Base-by-base conservation (phyloP, 2,329 filamentous ascomycete genomes). In the Hypoxylon sp. region DNA sequence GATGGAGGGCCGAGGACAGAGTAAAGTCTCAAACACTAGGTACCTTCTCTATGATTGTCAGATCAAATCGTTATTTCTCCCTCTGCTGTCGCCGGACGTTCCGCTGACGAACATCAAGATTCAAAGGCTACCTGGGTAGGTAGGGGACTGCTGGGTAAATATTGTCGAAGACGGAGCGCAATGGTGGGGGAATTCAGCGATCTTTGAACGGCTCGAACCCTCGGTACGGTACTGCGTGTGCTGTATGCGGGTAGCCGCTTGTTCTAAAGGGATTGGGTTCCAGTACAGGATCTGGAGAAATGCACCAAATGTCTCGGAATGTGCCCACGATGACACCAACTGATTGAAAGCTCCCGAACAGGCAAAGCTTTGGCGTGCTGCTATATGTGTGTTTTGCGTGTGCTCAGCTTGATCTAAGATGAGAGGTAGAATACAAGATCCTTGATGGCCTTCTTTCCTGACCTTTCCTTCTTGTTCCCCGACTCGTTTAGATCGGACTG, bases 301-400 rank as follows among this genome's bases (percentile, higher is more conserved):
- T 50, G 59, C 52, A 64, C 70, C 55, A 53, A 66, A 66, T 71
- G 71, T 73, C 70, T 73, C 68, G 70, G 67, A 65, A 65, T 62
- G 48, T 65, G 65, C 65, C 59, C 56, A 62, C 63, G 64, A 56
- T 57, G 55, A 51, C 54, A 43, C 55, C 53, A 67, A 62, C 62
- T 71, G 71, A 71, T 71, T 71, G 70, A 69, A 66, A 69, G 65
- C 60, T 66, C 56, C 50, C 32, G 50, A 62, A 59, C 64, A 65
- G 56, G 59, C 64, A 62, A 59, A 66, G 65, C 64, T 72, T 70
- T 71, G 59, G 71, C 64, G 64, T 66, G 68, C 63, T 69, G 71
- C 67, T 63, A 53, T 59, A 50, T 53, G 56, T 59, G 53, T 53
- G 39, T 49, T 58, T 34, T 56, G 57, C 51, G 15, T 30, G 49